Evolutionary conservation across 768 basidiomycete species (phyloP), one percentile per base, ranked within the genome.

Genomic region (Lactarius sanguifluus): DNA sequence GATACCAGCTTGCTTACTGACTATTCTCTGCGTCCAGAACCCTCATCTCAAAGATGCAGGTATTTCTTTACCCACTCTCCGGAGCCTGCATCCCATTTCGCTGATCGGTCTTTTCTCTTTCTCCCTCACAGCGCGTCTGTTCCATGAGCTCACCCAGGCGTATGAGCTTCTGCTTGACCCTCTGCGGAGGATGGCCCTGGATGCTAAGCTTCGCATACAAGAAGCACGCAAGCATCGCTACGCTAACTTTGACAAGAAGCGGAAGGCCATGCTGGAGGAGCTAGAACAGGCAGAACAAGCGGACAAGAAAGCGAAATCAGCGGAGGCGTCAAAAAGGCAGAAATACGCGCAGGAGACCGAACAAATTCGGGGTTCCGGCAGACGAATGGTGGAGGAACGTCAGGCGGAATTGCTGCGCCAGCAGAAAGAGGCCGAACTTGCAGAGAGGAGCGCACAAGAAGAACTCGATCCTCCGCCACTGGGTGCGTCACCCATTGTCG

Each of bases 101-200:
- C 55, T n/a, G 47, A 86, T 89, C 89, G 2, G 4, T 16, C 36
- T 38, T 38, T 34, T 38, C 36, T 38, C 20, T 28, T 61, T 52
- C 25, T 43, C 30, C 28, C 30, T 60, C 32, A 28, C 23, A 70
- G 70, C 64, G 16, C 83, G 86, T 64, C 90, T 91, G 73, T 94
- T 94, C 72, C 92, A 94, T 73, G 90, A 90, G 64, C 83, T 94
- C 58, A 93, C 89, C 63, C 85, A 86, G 66, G 90, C 92, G 0
- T 90, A 91, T 71, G 88, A 92, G 74, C 80, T 92, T 2, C 80
- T 94, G 7, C 87, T 93, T 64, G 92, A 94, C 71, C 92, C 92
- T 5, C 76, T 91, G 38, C 85, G 89, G 43, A 85, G 90, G 23
- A 80, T 92, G 50, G 91, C 90, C 0, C 79, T 94, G 62, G 91